Evolutionary conservation across 192 early-diverging fungal genomes (phyloP).

Genomic region (Backusella tarrabulga): DNA sequence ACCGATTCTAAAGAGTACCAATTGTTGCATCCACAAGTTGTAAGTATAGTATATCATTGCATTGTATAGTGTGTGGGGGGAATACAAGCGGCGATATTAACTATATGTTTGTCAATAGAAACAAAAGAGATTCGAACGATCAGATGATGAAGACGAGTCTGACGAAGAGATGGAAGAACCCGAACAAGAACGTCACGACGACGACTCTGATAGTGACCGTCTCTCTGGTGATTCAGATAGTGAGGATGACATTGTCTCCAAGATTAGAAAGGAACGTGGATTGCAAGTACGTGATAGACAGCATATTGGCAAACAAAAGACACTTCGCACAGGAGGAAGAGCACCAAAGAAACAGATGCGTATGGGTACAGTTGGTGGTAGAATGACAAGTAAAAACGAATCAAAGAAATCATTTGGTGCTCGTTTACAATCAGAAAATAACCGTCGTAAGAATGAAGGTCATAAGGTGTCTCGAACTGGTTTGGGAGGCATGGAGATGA

Average conservation of each 20-base stretch:
- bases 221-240: slow-evolving; percentile 31
- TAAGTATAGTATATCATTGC: slow-evolving; percentile 1
- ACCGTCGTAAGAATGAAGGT: slow-evolving; percentile 14
- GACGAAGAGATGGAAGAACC: slow-evolving; percentile 27
- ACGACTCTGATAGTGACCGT: slow-evolving; percentile 31
- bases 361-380: slow-evolving; percentile 11
- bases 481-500: slow-evolving; percentile 47
- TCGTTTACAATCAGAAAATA: slow-evolving; percentile 18
- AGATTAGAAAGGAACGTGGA: slow-evolving; percentile 37
- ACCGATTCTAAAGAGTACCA: slow-evolving; percentile 78
- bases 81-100: background rate
- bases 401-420: slow-evolving; percentile 29
- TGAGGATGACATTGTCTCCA: slow-evolving; percentile 39
- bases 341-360: slow-evolving; percentile 14
- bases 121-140: slow-evolving; percentile 7
- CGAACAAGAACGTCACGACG: slow-evolving; percentile 23
- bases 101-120: background rate
- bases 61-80: too few relatives aligned
- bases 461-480: slow-evolving; percentile 34
- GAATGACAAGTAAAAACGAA: slow-evolving; percentile 11
- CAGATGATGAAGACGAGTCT: slow-evolving; percentile 27
- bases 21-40: slow-evolving; percentile 55
- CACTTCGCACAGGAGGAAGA: slow-evolving; percentile 23
- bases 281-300: slow-evolving; percentile 19
- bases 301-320: slow-evolving; percentile 1